A percentile compares a stretch with the other conserved stretches of the same genome.
Conservation (phyloP, 306 rosid genomes). For the Cucumis melo region DNA sequence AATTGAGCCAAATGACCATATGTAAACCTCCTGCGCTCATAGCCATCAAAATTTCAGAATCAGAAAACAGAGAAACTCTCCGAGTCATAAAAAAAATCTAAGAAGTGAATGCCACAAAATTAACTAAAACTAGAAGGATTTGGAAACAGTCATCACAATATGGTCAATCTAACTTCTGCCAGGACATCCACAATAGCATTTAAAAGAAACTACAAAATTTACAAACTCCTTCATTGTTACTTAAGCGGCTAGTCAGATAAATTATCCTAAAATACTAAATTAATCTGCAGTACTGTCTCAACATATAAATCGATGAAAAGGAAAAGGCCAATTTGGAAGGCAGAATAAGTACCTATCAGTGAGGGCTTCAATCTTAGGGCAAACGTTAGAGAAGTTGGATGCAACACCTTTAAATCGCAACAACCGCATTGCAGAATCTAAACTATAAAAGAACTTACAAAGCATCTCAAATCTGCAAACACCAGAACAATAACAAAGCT, state of each 20-base stretch:
- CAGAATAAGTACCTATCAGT: too few relatives aligned
- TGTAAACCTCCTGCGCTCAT: constrained; percentile 57
- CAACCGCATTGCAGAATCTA: constrained; percentile 4
- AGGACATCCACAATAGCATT: not conserved
- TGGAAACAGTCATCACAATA: not conserved
- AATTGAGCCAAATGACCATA: constrained; percentile 57
- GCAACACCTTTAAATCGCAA: too few relatives aligned
- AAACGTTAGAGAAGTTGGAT: too few relatives aligned
- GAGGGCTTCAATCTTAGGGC: too few relatives aligned
- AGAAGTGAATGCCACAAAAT: not conserved
- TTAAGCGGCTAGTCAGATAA: too few relatives aligned
- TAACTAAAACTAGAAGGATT: too few relatives aligned
- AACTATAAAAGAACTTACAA: constrained; percentile 18
- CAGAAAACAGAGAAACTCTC: not conserved
- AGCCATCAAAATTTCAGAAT: not conserved
- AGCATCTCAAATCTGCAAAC: too few relatives aligned
- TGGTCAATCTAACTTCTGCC: not conserved
- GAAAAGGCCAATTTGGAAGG: too few relatives aligned
- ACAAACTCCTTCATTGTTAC: too few relatives aligned
- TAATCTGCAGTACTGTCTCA: not conserved
- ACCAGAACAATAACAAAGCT: too few relatives aligned
- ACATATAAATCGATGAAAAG: too few relatives aligned
- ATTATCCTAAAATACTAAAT: too few relatives aligned
- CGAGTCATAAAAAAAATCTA: not conserved
- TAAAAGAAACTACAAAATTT: not conserved